phyloP scores from a whole-genome alignment of 768 basidiomycete species.

The Pleurotus pulmonarius region DNA sequence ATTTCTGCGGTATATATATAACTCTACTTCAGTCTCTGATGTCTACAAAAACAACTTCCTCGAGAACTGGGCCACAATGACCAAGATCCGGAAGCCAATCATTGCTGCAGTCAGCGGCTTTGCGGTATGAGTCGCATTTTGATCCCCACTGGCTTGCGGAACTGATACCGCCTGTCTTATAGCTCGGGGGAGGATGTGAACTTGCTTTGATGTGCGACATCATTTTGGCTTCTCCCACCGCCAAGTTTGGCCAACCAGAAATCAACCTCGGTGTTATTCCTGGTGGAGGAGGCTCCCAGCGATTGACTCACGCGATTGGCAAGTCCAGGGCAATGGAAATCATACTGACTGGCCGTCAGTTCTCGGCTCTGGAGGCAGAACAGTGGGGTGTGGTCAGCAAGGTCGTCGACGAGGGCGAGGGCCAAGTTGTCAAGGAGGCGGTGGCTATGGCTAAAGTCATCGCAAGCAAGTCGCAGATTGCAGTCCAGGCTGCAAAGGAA shows the following conservation, averaged over 20 bases:
- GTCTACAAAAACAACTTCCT: constrained; percentile 86
- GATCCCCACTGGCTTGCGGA: too few species aligned
- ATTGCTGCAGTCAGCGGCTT: constrained; percentile 96
- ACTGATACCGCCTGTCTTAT: constrained; percentile 1
- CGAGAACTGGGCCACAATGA: constrained; percentile 75
- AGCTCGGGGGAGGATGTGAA: constrained; percentile 98
- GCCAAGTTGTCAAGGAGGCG: constrained; percentile 83
- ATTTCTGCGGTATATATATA: background rate
- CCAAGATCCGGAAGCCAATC: constrained; percentile 81
- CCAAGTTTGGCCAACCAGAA: constrained; percentile 94
- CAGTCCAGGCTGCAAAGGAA: constrained; percentile 88
- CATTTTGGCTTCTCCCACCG: constrained; percentile 85
- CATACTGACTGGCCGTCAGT: constrained; percentile 80
- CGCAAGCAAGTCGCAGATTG: constrained; percentile 76
- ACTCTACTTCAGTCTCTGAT: constrained; percentile 57
- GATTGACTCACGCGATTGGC: constrained; percentile 80
- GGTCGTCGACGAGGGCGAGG: constrained; percentile 73
- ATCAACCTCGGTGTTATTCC: constrained; percentile 95
- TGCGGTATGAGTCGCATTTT: constrained; percentile 52
- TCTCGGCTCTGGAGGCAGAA: constrained; percentile 79
- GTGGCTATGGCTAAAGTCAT: constrained; percentile 75
- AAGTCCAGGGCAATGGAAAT: constrained; percentile 96
- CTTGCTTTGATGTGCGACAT: constrained; percentile 97
- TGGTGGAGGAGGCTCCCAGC: constrained; percentile 92
- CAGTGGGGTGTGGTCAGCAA: constrained; percentile 85